Evolutionary conservation across 1,139 yeast species (phyloP).

Genomic region (Debaryomyces psychrophilus): DNA sequence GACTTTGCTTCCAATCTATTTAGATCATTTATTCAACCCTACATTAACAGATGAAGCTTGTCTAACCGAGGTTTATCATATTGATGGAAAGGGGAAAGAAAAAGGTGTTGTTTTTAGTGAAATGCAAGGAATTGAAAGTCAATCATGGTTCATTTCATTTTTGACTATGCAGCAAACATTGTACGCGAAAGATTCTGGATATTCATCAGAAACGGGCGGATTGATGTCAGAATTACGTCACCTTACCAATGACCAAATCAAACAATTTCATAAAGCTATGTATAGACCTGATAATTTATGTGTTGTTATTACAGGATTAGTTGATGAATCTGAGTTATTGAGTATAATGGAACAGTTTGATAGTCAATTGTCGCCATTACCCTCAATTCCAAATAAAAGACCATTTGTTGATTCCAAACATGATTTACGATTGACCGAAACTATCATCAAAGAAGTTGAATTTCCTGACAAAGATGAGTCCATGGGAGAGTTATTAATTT

Average conservation of each 20-base stretch:
- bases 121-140: conserved; percentile 92
- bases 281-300: conserved; percentile 87
- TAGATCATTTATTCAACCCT: conserved; percentile 86
- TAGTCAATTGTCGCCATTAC: conserved; percentile 47
- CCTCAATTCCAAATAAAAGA: conserved; percentile 45
- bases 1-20: conserved; percentile 78
- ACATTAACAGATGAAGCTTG: conserved; percentile 90
- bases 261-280: conserved; percentile 67
- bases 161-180: conserved; percentile 64
- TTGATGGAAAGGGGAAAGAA: conserved; percentile 88
- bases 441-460: conserved; percentile 55
- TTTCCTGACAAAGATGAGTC: conserved; percentile 92
- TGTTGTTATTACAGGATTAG: conserved; percentile 79
- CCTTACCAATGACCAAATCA: conserved; percentile 72
- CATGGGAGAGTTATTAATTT: conserved; percentile 71
- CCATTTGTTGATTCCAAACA: conserved; percentile 83
- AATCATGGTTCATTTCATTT: conserved; percentile 72
- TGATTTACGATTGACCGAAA: conserved; percentile 44
- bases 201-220: conserved; percentile 95
- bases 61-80: conserved; percentile 90
- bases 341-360: conserved; percentile 68
- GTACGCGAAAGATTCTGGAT: conserved; percentile 69
- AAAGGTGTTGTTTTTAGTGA: conserved; percentile 97
- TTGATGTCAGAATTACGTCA: conserved; percentile 73
- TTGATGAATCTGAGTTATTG: conserved; percentile 73